Evolutionary conservation across 2,329 filamentous ascomycete genomes (phyloP), one percentile per base, ranked within the genome.

Genomic region (Colletotrichum orbiculare): DNA sequence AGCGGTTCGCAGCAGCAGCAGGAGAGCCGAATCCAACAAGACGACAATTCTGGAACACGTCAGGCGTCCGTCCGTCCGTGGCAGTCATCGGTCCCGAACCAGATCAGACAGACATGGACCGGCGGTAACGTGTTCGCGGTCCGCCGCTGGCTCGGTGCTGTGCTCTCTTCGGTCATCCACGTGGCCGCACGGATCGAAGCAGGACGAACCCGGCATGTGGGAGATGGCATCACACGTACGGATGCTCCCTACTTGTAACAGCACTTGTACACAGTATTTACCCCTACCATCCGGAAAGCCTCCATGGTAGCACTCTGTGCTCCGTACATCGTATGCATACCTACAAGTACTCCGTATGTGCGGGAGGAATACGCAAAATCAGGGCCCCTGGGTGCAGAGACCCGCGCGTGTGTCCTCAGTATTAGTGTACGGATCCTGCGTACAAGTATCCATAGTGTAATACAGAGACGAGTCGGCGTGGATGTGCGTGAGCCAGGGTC

Each of bases 181-280:
- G 59, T 63, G 63, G 63, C 47, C 47, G 52, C 58, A 57, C 63
- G 52, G 52, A 56, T 54, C 35, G 35, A 65, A 41, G 35, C 37
- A 4, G 43, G 42, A 25, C 25, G 25, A 5, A 54, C 34, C 63
- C 58, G 63, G 58, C 58, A 53, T 47, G 57, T 62, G 62, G 62
- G 58, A 65, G 52, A 48, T 47, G 48, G 54, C 56, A 47, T 37
- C 47, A 50, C 46, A 42, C 43, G 52, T 58, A 54, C 56, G 61
- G 49, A 35, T 15, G 39, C 37, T 54, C 25, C 25, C 25, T 25
- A 25, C 17, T 17, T 17, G 17, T 3, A 3, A 17, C 17, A 17
- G 17, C 17, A 17, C 17, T 17, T 3, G 17, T 17, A 17, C 17
- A 17, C 17, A 17, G 17, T 3, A 17, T 17, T 17, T 17, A 17